phyloP scores from a whole-genome alignment of 208 protist genomes.

The Acanthamoeba royreba region DNA sequence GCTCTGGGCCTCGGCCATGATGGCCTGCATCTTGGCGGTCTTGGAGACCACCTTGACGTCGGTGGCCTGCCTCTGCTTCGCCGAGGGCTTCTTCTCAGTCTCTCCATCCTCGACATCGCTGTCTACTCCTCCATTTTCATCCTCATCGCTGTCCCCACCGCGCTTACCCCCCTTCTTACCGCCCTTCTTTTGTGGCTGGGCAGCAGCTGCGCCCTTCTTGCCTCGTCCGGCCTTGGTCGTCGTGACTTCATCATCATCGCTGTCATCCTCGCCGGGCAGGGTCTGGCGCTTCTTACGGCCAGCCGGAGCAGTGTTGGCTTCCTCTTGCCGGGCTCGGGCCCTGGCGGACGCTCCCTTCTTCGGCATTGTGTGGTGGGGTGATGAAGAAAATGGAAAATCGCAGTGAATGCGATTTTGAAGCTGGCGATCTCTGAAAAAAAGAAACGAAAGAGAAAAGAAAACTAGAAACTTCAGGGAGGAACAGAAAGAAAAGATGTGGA shows the following conservation, averaged over 20 bases:
- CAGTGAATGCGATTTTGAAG: not conserved
- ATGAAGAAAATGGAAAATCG: not conserved
- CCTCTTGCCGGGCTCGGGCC: not conserved
- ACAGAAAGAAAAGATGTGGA: too few species aligned
- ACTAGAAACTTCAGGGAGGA: not conserved
- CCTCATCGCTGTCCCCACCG: not conserved
- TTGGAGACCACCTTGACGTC: not conserved
- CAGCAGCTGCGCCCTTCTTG: not conserved
- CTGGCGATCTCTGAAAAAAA: not conserved
- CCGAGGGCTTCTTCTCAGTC: not conserved
- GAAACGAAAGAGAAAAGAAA: not conserved
- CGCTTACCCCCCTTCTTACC: not conserved
- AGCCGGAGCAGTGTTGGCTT: not conserved
- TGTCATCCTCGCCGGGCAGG: not conserved
- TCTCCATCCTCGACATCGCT: not conserved
- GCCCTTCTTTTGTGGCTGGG: not conserved
- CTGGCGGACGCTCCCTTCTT: slow-evolving; percentile 12
- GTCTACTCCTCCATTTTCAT: not conserved
- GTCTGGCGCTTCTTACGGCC: not conserved
- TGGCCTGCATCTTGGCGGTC: slow-evolving; percentile 27
- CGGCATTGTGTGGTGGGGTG: not conserved
- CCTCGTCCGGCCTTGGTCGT: not conserved
- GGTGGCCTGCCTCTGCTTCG: not conserved
- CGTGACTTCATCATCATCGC: not conserved
- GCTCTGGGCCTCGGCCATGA: slow-evolving; percentile 45